Conservation (phyloP, 345 rosid species). For the Brassica carinata region DNA sequence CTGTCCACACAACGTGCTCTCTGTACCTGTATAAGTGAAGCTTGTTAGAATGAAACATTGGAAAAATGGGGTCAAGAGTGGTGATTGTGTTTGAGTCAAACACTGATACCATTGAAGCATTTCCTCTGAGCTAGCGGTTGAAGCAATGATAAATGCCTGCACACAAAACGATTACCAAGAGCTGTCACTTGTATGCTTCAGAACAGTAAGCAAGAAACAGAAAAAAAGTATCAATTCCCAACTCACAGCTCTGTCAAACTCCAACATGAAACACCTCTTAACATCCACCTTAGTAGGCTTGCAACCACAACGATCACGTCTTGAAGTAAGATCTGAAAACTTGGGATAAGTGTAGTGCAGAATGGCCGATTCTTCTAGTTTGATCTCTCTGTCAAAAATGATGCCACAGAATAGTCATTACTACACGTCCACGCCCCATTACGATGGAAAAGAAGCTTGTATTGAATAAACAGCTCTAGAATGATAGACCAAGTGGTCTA, state of each 20-base stretch:
- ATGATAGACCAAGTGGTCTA: slow-evolving; percentile 19
- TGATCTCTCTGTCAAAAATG: slow-evolving; percentile 59
- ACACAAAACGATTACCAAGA: no score
- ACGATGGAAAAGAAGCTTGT: slow-evolving; percentile 18
- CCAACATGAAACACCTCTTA: slow-evolving; percentile 97
- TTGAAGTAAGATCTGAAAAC: slow-evolving; percentile 94
- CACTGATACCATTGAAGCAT: slow-evolving; percentile 79
- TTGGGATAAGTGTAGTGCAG: slow-evolving; percentile 88
- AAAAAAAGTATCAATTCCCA: background rate
- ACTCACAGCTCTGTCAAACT: slow-evolving; percentile 95
- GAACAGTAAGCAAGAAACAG: slow-evolving; percentile 4
- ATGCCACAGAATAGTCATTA: no score
- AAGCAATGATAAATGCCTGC: slow-evolving; percentile 98
- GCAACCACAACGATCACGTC: slow-evolving; percentile 98
- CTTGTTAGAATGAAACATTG: slow-evolving; percentile 9
- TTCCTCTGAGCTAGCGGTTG: slow-evolving; percentile 90
- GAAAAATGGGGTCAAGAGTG: background rate
- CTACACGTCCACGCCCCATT: no score
- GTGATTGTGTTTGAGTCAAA: slow-evolving; percentile 1
- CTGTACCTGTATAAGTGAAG: slow-evolving; percentile 57
- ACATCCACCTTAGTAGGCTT: slow-evolving; percentile 95
- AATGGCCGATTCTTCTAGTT: slow-evolving; percentile 86
- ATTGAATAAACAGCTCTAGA: background rate
- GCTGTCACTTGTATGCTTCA: slow-evolving; percentile 9
- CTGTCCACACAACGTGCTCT: slow-evolving; percentile 82